phyloP scores from a whole-genome alignment of 192 early-diverging fungal genomes.

The Coemansia sp. region DNA sequence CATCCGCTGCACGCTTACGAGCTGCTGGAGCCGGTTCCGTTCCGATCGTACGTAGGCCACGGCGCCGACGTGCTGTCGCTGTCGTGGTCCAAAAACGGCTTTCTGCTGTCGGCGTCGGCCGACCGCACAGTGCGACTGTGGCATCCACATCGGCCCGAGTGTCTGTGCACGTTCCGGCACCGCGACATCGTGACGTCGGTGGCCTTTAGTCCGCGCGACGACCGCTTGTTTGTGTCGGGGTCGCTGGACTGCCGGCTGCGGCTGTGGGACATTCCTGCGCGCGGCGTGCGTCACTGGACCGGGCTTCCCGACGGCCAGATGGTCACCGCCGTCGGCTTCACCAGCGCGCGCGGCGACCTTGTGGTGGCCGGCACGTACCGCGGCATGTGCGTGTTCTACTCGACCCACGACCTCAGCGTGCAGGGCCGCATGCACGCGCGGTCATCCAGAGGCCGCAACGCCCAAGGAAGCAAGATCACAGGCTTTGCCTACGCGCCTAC shows the following conservation, averaged over 20 bases:
- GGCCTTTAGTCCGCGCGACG: conserved; percentile 80
- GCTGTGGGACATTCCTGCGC: conserved; percentile 80
- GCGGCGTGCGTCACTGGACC: conserved; percentile 76
- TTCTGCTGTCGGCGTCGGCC: conserved; percentile 76
- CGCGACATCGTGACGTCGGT: conserved; percentile 76
- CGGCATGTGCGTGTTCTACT: conserved; percentile 83
- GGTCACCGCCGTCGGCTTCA: conserved; percentile 80
- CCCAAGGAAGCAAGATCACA: conserved; percentile 76
- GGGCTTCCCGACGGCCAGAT: conserved; percentile 65
- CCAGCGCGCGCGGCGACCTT: conserved; percentile 63
- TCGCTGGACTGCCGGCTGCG: conserved; percentile 78
- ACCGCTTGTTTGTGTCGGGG: conserved; percentile 77
- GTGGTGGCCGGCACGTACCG: conserved; percentile 73
- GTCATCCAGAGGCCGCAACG: conserved; percentile 58
- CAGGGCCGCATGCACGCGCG: conserved; percentile 80
- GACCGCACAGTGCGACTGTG: conserved; percentile 85
- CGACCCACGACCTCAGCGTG: conserved; percentile 73
- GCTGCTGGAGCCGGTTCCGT: conserved; percentile 66
- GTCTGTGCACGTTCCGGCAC: conserved; percentile 79
- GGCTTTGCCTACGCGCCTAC: conserved; percentile 63
- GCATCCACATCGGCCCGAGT: conserved; percentile 71
- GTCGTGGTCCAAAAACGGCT: conserved; percentile 75
- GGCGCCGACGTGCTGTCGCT: conserved; percentile 68
- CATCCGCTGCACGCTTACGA: conserved; percentile 54
- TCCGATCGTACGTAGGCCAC: conserved; percentile 76